A percentile compares a stretch with the other conserved stretches of the same genome.
Conservation (phyloP, 2,329 filamentous ascomycete genomes). For the Fusarium virguliforme region DNA sequence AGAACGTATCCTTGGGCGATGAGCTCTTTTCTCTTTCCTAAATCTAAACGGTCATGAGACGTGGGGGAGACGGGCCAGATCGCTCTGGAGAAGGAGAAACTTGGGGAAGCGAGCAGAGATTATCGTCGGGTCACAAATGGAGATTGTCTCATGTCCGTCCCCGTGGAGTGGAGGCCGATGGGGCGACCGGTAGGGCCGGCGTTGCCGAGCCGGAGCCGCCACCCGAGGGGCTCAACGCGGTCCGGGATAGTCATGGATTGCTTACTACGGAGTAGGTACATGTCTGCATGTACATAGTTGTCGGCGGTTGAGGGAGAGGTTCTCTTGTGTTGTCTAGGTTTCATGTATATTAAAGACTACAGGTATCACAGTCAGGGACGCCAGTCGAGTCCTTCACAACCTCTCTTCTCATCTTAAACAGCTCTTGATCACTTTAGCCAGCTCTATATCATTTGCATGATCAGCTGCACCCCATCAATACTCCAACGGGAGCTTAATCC, state of each 20-base stretch:
- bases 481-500: not conserved
- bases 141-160: not conserved
- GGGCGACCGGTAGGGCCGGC: not conserved
- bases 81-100: conserved; percentile 31
- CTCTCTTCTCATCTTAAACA: not conserved
- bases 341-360: not conserved
- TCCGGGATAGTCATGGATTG: not conserved
- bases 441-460: not conserved
- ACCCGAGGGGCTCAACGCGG: not conserved
- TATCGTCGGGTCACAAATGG: conserved; percentile 14
- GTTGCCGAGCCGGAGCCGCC: conserved; percentile 13
- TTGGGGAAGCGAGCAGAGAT: conserved; percentile 27
- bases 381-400: not conserved
- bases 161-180: not conserved
- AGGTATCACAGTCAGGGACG: not conserved
- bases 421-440: not conserved
- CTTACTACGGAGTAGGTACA: not conserved
- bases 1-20: not conserved
- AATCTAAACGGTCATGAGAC: not conserved
- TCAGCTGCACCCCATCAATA: not conserved
- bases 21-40: conserved; percentile 2
- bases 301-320: not conserved
- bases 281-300: too few species aligned
- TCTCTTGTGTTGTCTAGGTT: not conserved
- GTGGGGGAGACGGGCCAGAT: conserved; percentile 26